A percentile compares a stretch with the other conserved stretches of the same genome.
These are phyloP conservation scores for Melanogaster broomeanus DNA, from an alignment of 768 basidiomycete species.

Conservation along the genomic window DNA sequence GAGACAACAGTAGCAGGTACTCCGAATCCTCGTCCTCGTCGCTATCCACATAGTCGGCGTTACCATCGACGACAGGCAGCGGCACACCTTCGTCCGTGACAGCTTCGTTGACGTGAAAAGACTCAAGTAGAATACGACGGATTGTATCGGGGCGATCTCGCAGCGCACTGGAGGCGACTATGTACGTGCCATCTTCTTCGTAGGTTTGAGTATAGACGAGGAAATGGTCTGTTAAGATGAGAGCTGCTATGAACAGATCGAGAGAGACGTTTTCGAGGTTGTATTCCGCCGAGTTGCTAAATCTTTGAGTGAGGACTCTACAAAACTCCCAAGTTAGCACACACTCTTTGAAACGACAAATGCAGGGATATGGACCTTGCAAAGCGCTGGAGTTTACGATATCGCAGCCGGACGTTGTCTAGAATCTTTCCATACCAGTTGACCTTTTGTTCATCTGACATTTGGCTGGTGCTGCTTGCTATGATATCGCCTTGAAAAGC, in stretches of 20 bases:
- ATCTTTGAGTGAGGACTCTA: constrained; percentile 78
- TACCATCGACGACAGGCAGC: constrained; percentile 42
- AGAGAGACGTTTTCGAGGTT: constrained; percentile 71
- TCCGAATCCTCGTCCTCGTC: constrained; percentile 60
- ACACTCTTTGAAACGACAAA: neutral
- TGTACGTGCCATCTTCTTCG: constrained; percentile 90
- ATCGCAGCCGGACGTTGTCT: constrained; percentile 87
- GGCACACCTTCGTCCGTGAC: constrained; percentile 48
- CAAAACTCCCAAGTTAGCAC: constrained; percentile 7
- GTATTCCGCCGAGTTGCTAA: constrained; percentile 94
- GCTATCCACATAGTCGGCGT: constrained; percentile 42
- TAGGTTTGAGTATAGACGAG: constrained; percentile 88
- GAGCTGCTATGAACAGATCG: constrained; percentile 74
- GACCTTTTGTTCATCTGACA: constrained; percentile 82
- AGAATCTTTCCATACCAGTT: constrained; percentile 92
- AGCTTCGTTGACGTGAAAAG: constrained; percentile 76
- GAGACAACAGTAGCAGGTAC: constrained; percentile 87
- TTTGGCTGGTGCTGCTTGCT: constrained; percentile 43
- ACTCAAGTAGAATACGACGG: constrained; percentile 77
- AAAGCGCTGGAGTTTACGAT: constrained; percentile 93
- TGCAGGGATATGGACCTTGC: constrained; percentile 55
- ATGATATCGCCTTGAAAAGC: constrained; percentile 39
- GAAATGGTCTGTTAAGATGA: constrained; percentile 87
- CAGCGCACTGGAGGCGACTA: constrained; percentile 79
- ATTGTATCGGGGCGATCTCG: constrained; percentile 77